Evolutionary conservation across 2,329 filamentous ascomycete species (phyloP).

Genomic region (Hypoxylon sp.): DNA sequence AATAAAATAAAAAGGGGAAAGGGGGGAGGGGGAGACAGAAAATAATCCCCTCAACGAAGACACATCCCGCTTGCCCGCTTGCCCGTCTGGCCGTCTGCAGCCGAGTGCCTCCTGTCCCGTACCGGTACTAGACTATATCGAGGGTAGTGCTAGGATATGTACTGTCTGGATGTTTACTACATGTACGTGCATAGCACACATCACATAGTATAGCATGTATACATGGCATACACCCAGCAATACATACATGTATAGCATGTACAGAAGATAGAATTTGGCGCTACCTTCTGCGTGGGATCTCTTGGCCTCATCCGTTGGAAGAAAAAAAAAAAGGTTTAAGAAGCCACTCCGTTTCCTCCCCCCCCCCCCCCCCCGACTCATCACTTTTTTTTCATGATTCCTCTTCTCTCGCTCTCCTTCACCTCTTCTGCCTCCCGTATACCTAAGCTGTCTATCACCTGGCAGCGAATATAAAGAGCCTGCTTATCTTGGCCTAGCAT

Average conservation of each 20-base stretch:
- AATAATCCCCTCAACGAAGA: slow-evolving; percentile 30
- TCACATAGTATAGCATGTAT: no score
- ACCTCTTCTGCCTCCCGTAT: slow-evolving; percentile 11
- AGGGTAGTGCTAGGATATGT: no score
- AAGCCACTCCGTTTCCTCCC: slow-evolving; percentile 22
- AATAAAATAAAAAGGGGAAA: no score
- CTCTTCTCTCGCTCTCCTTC: slow-evolving; percentile 16
- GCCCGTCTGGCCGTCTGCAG: slow-evolving; percentile 22
- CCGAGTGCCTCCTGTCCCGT: slow-evolving; percentile 12
- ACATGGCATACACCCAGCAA: no score
- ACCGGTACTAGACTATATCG: slow-evolving; percentile 30
- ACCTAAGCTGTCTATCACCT: slow-evolving; percentile 10
- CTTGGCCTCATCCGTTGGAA: slow-evolving; percentile 27
- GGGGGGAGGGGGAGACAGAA: not conserved
- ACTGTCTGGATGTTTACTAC: no score
- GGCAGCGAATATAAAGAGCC: slow-evolving; percentile 18
- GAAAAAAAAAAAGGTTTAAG: slow-evolving; percentile 35
- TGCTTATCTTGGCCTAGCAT: slow-evolving; percentile 1
- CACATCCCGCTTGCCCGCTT: slow-evolving; percentile 11
- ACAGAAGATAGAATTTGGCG: slow-evolving; percentile 8
- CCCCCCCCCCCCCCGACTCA: slow-evolving; percentile 22
- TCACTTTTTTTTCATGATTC: no score
- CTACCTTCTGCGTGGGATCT: slow-evolving; percentile 24
- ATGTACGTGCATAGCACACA: no score
- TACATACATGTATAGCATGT: no score